Conservation (phyloP, 2,329 filamentous ascomycete species). For the Aspergillus ruber region DNA sequence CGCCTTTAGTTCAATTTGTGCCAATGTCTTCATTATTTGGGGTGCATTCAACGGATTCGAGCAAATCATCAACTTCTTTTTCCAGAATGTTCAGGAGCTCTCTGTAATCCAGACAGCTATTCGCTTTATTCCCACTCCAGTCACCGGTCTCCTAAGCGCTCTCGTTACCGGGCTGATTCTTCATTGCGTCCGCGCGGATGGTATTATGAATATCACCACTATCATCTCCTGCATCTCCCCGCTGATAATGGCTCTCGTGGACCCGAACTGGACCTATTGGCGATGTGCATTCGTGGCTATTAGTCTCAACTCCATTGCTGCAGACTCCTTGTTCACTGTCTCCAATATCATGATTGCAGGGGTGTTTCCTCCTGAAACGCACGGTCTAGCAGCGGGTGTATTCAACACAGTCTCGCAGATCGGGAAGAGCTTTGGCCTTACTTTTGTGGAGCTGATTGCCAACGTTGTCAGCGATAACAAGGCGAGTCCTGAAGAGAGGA, state of each 20-base stretch:
- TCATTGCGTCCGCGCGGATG: constrained; percentile 33
- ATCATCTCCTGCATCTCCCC: constrained; percentile 40
- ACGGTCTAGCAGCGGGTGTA: constrained; percentile 54
- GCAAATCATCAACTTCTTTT: constrained; percentile 25
- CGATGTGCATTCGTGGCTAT: constrained; percentile 34
- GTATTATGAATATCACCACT: constrained; percentile 35
- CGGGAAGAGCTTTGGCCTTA: constrained; percentile 48
- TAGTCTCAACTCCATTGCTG: constrained; percentile 11
- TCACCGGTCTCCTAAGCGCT: constrained; percentile 38
- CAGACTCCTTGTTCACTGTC: constrained; percentile 47
- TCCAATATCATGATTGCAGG: constrained; percentile 49
- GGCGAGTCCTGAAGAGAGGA: constrained; percentile 9
- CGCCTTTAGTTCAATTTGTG: constrained; percentile 25
- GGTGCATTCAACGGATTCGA: constrained; percentile 22
- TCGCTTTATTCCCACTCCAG: constrained; percentile 39
- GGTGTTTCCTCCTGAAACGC: constrained; percentile 49
- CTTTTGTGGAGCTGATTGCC: constrained; percentile 43
- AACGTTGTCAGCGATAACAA: constrained; percentile 31
- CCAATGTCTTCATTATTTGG: constrained; percentile 28
- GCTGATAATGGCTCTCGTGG: constrained; percentile 48
- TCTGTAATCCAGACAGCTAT: constrained; percentile 40
- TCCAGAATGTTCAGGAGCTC: constrained; percentile 44
- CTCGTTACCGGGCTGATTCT: constrained; percentile 40
- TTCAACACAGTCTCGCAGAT: constrained; percentile 54
- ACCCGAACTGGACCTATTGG: constrained; percentile 47